Conservation (phyloP, 768 basidiomycete genomes). For the Suillus lakei region DNA sequence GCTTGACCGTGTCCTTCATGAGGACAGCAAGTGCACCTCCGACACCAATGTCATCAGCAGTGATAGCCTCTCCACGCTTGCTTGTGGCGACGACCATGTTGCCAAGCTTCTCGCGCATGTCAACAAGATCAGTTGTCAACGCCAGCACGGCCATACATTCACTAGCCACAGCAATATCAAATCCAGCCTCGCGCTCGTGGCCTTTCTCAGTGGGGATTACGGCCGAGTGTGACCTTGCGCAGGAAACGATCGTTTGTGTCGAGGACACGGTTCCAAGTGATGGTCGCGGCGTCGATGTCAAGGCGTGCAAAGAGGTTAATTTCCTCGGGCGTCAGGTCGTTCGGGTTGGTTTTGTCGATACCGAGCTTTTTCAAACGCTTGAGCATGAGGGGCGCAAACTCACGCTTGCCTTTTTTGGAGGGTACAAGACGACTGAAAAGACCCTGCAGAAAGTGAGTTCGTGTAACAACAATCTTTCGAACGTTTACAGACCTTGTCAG, state of each 20-base stretch:
- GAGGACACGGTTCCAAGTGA: constrained; percentile 97
- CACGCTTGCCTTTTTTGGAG: constrained; percentile 90
- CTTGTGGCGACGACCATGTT: constrained; percentile 97
- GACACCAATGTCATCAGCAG: constrained; percentile 95
- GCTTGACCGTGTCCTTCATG: constrained; percentile 99
- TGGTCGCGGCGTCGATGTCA: constrained; percentile 87
- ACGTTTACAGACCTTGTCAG: constrained; percentile 70
- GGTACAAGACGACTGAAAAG: constrained; percentile 93
- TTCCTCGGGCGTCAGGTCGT: constrained; percentile 92
- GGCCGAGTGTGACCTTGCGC: constrained; percentile 92
- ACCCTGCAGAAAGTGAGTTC: constrained; percentile 45
- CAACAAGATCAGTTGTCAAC: constrained; percentile 81
- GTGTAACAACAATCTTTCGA: neutral
- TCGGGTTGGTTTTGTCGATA: constrained; percentile 91
- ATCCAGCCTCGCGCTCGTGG: constrained; percentile 86
- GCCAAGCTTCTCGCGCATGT: constrained; percentile 92
- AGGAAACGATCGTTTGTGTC: constrained; percentile 98
- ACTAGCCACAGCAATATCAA: constrained; percentile 96
- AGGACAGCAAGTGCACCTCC: constrained; percentile 95
- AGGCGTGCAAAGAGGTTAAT: constrained; percentile 88
- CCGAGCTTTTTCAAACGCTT: constrained; percentile 94
- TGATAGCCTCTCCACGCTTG: constrained; percentile 89
- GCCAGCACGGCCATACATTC: constrained; percentile 99
- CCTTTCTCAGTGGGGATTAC: constrained; percentile 89
- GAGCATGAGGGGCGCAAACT: constrained; percentile 95